Evolutionary conservation across 208 protist genomes (phyloP).

Genomic region (Leishmania major): DNA sequence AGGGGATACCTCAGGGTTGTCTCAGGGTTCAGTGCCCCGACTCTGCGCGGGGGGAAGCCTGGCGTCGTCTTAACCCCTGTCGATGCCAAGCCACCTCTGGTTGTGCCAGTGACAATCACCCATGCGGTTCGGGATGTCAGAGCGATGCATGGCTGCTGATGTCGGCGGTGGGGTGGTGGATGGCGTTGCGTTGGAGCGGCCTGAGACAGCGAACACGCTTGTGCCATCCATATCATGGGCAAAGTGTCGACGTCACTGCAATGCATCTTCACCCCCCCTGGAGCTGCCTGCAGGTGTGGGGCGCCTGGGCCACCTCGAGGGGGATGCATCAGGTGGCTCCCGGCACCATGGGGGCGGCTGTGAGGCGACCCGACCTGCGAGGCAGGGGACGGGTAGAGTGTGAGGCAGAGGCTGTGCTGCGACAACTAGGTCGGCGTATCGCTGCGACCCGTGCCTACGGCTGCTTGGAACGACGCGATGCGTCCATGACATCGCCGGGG

Average conservation of each 20-base stretch:
- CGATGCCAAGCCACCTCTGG: not conserved
- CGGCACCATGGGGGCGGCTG: too few species aligned
- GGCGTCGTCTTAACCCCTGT: not conserved
- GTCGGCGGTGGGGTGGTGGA: not conserved
- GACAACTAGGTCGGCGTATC: too few species aligned
- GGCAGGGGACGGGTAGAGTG: too few species aligned
- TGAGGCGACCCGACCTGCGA: too few species aligned
- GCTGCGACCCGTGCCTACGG: accelerated
- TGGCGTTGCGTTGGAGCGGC: not conserved
- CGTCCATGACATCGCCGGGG: not conserved
- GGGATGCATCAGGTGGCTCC: too few species aligned
- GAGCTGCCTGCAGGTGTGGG: too few species aligned
- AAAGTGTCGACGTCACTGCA: not conserved
- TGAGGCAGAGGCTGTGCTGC: not conserved
- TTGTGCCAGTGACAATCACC: too few species aligned
- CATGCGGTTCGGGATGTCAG: too few species aligned
- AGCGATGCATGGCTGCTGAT: not conserved
- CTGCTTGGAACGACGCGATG: not conserved
- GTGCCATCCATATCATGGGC: not conserved
- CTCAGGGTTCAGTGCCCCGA: not conserved
- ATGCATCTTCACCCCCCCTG: not conserved
- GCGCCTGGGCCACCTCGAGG: too few species aligned
- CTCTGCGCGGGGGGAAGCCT: not conserved
- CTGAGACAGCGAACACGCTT: not conserved
- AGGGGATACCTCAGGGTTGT: not conserved